A percentile compares a stretch with the other conserved stretches of the same genome.
These are phyloP conservation scores for Heritiera littoralis DNA, from an alignment of 345 rosid species.

Conservation along the genomic window DNA sequence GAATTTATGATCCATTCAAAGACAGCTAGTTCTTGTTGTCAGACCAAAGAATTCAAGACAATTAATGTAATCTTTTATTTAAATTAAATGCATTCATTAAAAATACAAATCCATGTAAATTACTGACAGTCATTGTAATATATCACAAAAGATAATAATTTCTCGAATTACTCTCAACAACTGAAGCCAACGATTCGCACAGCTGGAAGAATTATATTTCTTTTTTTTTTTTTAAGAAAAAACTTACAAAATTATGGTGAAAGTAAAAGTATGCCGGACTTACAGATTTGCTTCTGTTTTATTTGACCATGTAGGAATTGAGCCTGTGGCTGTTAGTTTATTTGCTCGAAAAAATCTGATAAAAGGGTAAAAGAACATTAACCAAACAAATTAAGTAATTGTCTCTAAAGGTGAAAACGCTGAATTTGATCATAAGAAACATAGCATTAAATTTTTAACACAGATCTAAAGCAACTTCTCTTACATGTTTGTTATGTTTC, in stretches of 20 bases:
- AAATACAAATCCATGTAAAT: background rate
- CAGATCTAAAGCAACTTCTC: background rate
- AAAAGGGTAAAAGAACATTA: background rate
- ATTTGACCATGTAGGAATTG: conserved; percentile 9
- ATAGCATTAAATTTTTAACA: no score
- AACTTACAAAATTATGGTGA: background rate
- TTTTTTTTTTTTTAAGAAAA: no score
- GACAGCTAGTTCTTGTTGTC: background rate
- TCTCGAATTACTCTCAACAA: background rate
- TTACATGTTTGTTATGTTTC: conserved; percentile 13
- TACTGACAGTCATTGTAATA: background rate
- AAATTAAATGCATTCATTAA: background rate
- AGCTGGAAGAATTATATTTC: no score
- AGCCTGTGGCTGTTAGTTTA: background rate
- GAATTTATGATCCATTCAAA: background rate
- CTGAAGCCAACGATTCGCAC: background rate
- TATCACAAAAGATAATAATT: background rate
- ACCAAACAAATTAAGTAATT: background rate
- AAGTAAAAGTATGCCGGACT: background rate
- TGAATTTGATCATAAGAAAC: no score
- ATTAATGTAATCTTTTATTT: background rate
- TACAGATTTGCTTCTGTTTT: conserved; percentile 17
- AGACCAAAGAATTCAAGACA: background rate
- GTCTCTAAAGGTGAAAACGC: background rate
- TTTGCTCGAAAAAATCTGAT: conserved; percentile 17